Evolutionary conservation across 371 early-diverging fungal species (phyloP).

Genomic region (Mucor racemosus): DNA sequence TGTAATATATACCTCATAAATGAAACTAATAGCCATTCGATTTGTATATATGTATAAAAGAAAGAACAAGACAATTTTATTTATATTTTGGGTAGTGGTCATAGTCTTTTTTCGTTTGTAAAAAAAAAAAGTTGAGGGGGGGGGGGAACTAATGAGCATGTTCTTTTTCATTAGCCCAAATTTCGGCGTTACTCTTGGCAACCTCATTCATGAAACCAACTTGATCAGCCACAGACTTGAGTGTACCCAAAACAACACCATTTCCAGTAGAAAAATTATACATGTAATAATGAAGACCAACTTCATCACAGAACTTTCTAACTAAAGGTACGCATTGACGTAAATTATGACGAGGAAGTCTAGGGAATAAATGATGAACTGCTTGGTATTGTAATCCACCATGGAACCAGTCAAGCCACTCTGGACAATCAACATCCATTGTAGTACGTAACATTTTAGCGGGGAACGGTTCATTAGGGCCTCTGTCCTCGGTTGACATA

Average conservation of each 20-base stretch:
- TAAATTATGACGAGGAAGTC: conserved; percentile 90
- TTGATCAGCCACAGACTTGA: conserved; percentile 79
- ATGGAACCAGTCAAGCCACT: conserved; percentile 96
- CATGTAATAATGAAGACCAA: conserved; percentile 70
- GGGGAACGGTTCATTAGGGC: conserved; percentile 79
- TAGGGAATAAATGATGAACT: conserved; percentile 95
- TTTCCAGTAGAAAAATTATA: conserved; percentile 78
- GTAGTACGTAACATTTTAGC: conserved; percentile 89
- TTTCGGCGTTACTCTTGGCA: conserved; percentile 58
- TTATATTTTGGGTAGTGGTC: not conserved
- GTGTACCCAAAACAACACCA: conserved; percentile 62
- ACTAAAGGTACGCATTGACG: conserved; percentile 76
- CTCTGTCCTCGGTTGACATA: conserved; percentile 86
- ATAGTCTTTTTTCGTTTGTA: no score
- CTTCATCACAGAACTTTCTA: conserved; percentile 73
- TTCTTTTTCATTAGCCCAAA: conserved; percentile 31
- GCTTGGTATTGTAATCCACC: conserved; percentile 96
- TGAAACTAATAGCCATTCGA: no score
- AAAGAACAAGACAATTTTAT: not conserved
- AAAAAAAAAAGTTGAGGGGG: not conserved
- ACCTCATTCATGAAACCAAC: conserved; percentile 64
- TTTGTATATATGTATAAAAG: not conserved
- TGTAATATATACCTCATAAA: no score
- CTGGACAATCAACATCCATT: conserved; percentile 96
- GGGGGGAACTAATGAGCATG: not conserved